Evolutionary conservation across 805 yeast species (phyloP).

Genomic region (Zygotorulaspora danielsina): DNA sequence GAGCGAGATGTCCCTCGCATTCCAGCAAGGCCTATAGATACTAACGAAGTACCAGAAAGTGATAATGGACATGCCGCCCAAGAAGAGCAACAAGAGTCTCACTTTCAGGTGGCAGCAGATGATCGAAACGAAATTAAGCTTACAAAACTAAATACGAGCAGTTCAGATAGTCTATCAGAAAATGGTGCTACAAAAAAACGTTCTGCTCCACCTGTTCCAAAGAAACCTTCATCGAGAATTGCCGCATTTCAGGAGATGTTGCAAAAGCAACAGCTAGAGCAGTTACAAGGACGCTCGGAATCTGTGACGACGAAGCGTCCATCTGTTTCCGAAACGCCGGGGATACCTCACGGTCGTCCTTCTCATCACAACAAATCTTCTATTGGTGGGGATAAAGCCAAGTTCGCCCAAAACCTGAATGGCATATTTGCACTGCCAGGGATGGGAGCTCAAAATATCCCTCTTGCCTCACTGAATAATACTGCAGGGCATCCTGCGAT

Average conservation of each 20-base stretch:
- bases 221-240: slow-evolving; percentile 71
- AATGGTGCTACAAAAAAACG: slow-evolving; percentile 5
- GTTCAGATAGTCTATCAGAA: neutral
- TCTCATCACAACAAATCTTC: no score
- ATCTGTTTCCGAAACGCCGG: slow-evolving; percentile 20
- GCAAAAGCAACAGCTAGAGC: slow-evolving; percentile 45
- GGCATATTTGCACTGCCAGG: slow-evolving; percentile 60
- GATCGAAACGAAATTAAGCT: neutral
- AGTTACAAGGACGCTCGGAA: slow-evolving; percentile 45
- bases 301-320: slow-evolving; percentile 14
- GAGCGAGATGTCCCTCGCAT: no score
- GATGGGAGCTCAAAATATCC: slow-evolving; percentile 36
- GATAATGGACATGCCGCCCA: no score
- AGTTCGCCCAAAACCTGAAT: slow-evolving; percentile 55
- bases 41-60: no score
- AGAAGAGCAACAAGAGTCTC: no score
- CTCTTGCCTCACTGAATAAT: slow-evolving; percentile 26
- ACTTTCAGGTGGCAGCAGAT: no score
- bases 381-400: slow-evolving; percentile 34
- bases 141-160: neutral
- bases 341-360: slow-evolving; percentile 5
- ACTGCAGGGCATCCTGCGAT: slow-evolving; percentile 12
- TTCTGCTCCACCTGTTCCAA: slow-evolving; percentile 59
- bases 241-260: slow-evolving; percentile 81
- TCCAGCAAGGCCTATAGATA: no score